Evolutionary conservation across 805 yeast species (phyloP).

Genomic region (Wickerhamiella qilinensis): DNA sequence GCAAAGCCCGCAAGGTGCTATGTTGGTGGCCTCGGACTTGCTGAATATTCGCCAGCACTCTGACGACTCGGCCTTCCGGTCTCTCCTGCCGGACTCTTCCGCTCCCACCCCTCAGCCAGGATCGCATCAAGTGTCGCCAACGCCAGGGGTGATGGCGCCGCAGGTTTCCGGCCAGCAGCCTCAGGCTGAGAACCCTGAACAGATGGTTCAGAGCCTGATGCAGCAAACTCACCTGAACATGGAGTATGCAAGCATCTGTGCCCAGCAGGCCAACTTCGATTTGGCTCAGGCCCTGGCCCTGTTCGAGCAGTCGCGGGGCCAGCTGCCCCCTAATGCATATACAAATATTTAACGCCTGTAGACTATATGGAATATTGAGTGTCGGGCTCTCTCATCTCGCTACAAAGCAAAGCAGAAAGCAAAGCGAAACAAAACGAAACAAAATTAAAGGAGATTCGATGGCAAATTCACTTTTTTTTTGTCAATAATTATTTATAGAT

Average conservation of each 20-base stretch:
- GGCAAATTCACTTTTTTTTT: no score
- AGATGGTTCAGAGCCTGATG: conserved; percentile 46
- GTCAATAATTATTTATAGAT: no score
- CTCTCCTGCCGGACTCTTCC: not conserved
- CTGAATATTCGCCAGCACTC: conserved; percentile 31
- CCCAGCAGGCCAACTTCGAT: conserved; percentile 81
- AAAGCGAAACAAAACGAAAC: no score
- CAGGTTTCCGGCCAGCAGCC: not conserved
- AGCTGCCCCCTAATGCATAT: conserved; percentile 44
- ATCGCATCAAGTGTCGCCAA: not conserved
- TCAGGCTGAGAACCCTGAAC: conserved; percentile 25
- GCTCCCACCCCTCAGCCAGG: not conserved
- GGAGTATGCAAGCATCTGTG: conserved; percentile 67
- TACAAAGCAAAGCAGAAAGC: not conserved
- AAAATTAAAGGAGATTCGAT: no score
- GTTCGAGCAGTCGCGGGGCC: conserved; percentile 50
- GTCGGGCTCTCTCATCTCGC: not conserved
- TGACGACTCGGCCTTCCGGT: not conserved
- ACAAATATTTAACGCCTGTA: conserved; percentile 2
- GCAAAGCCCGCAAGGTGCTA: conserved; percentile 47
- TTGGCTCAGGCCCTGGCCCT: conserved; percentile 50
- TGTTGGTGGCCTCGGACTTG: conserved; percentile 79
- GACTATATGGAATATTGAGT: not conserved
- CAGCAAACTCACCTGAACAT: conserved; percentile 58
- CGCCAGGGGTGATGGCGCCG: not conserved